These are phyloP conservation scores for Jamesozyma lodderae DNA, from an alignment of 805 yeast genomes.

Conservation along the genomic window DNA sequence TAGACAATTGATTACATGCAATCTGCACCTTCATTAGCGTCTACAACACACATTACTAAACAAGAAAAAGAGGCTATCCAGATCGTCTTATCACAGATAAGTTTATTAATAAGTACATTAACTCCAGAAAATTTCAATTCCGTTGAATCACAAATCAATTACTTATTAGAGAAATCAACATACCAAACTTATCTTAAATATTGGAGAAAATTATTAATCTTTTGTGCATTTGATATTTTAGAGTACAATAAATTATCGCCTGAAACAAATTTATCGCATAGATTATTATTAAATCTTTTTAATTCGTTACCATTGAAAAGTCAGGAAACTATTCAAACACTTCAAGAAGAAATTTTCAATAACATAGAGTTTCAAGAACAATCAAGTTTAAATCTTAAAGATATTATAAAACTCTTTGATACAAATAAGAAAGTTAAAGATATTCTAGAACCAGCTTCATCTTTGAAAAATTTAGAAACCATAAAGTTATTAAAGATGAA, in stretches of 20 bases:
- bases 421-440: constrained; percentile 7
- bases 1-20: constrained; percentile 16
- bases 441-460: constrained; percentile 9
- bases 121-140: constrained; percentile 13
- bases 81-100: constrained; percentile 22
- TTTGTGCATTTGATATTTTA: constrained; percentile 17
- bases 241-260: constrained; percentile 10
- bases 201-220: constrained; percentile 23
- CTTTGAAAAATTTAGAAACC: constrained; percentile 8
- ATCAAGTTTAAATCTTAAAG: constrained; percentile 5
- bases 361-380: constrained; percentile 9
- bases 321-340: constrained; percentile 9
- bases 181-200: constrained; percentile 16
- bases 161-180: constrained; percentile 19
- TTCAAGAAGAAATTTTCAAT: constrained; percentile 13
- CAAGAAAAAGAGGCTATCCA: constrained; percentile 22
- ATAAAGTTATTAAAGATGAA: constrained; percentile 16
- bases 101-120: constrained; percentile 21
- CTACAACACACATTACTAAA: constrained; percentile 3
- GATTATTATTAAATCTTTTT: constrained; percentile 16
- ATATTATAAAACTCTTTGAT: constrained; percentile 9
- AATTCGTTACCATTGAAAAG: constrained; percentile 12
- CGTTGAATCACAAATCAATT: constrained; percentile 14
- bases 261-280: constrained; percentile 14
- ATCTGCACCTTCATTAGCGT: constrained; percentile 7